Evolutionary conservation across 2,329 filamentous ascomycete genomes (phyloP).

Genomic region (Exophiala lecanii-corni): DNA sequence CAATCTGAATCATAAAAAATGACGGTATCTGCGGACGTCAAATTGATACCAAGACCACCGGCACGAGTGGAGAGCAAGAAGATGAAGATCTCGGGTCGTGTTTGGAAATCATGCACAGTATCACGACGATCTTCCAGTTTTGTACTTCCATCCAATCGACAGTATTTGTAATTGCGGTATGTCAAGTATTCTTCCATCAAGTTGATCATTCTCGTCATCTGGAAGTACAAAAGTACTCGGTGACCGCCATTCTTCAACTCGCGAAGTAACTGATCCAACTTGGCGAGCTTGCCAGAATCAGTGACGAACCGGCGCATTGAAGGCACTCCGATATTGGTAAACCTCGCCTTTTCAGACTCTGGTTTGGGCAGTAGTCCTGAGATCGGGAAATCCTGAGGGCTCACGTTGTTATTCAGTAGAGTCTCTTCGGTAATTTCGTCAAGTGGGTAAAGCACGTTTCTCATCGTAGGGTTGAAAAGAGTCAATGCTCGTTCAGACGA

Average conservation of each 20-base stretch:
- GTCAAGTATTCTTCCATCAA: conserved; percentile 98
- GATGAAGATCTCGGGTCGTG: conserved; percentile 88
- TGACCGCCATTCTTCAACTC: conserved; percentile 89
- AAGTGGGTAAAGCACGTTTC: conserved; percentile 65
- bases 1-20: conserved; percentile 99
- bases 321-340: conserved; percentile 85
- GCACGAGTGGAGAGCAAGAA: conserved; percentile 94
- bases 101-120: conserved; percentile 95
- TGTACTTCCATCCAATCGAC: conserved; percentile 90
- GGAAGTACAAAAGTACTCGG: conserved; percentile 95
- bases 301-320: conserved; percentile 98
- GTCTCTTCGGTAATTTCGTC: conserved; percentile 62
- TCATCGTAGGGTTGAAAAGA: conserved; percentile 73
- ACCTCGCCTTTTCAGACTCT: conserved; percentile 74
- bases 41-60: conserved; percentile 95
- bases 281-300: conserved; percentile 92
- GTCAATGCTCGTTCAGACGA: conserved; percentile 64
- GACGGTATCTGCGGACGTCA: conserved; percentile 93
- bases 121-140: conserved; percentile 96
- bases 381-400: conserved; percentile 60
- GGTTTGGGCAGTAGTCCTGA: conserved; percentile 68
- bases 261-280: conserved; percentile 79
- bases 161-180: conserved; percentile 98
- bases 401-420: conserved; percentile 68
- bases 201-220: conserved; percentile 99